phyloP scores from a whole-genome alignment of 495 filamentous ascomycete species.

The Filosporella fistucella region DNA sequence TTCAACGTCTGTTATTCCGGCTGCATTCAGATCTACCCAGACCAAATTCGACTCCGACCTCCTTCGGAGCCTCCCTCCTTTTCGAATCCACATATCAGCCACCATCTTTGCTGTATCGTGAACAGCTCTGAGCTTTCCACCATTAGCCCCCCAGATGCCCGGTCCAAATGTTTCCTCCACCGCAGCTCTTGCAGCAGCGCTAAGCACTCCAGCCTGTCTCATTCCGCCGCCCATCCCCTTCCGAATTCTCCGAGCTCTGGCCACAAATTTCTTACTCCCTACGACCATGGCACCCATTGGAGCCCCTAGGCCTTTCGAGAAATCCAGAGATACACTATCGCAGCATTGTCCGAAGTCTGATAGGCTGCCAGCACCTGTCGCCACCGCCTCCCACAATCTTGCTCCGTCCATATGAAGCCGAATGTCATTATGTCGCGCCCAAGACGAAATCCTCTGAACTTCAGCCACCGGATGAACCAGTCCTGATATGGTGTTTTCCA shows the following conservation, averaged over 20 bases:
- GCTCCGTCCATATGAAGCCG: constrained; percentile 82
- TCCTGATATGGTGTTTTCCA: constrained; percentile 81
- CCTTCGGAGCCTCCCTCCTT: constrained; percentile 52
- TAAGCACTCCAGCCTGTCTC: constrained; percentile 60
- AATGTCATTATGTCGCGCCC: constrained; percentile 59
- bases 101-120: constrained; percentile 61
- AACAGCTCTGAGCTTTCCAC: constrained; percentile 53
- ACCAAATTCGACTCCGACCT: constrained; percentile 87
- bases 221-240: constrained; percentile 82
- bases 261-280: constrained; percentile 57
- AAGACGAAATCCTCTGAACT: constrained; percentile 57
- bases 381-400: constrained; percentile 71
- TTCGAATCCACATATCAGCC: constrained; percentile 53
- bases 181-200: constrained; percentile 49
- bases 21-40: constrained; percentile 69
- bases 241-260: constrained; percentile 67
- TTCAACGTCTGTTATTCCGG: constrained; percentile 34
- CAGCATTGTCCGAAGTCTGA: constrained; percentile 62
- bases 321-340: constrained; percentile 80
- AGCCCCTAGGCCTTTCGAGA: constrained; percentile 84
- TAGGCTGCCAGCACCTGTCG: constrained; percentile 52
- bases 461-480: constrained; percentile 70
- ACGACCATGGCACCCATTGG: constrained; percentile 78
- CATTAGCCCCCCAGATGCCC: constrained; percentile 33
- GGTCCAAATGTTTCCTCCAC: constrained; percentile 64